Conservation (phyloP, 257 asterid species). For the Oldenlandia corymbosa region DNA sequence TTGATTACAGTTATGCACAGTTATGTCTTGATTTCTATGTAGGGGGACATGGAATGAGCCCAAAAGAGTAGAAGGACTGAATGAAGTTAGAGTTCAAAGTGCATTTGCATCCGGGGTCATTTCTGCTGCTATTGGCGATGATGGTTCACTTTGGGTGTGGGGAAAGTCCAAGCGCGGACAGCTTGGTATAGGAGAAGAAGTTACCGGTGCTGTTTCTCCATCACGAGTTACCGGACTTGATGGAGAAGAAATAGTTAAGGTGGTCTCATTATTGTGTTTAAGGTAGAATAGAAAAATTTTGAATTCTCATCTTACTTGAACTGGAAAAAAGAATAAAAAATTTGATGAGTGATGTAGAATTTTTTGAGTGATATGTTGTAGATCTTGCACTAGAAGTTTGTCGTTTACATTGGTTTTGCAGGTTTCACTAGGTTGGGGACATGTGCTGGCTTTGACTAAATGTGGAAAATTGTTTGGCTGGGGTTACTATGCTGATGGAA, state of each 20-base stretch:
- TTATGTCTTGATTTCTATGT: slow-evolving; percentile 3
- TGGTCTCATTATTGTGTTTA: slow-evolving; percentile 42
- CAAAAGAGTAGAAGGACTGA: slow-evolving; percentile 58
- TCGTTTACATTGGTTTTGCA: slow-evolving; percentile 30
- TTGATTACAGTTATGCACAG: too few species aligned
- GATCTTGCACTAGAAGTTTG: slow-evolving; percentile 16
- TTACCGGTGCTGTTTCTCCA: slow-evolving; percentile 55
- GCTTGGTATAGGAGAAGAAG: slow-evolving; percentile 66
- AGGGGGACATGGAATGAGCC: slow-evolving; percentile 82
- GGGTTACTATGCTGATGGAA: slow-evolving; percentile 98
- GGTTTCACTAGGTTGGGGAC: slow-evolving; percentile 98
- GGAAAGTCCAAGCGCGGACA: slow-evolving; percentile 96
- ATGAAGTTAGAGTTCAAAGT: slow-evolving; percentile 47
- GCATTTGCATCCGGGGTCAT: slow-evolving; percentile 84
- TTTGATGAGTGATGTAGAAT: too few species aligned
- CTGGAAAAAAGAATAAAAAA: neutral
- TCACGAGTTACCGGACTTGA: slow-evolving; percentile 60
- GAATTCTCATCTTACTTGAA: neutral
- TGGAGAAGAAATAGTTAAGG: slow-evolving; percentile 80
- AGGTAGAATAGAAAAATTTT: slow-evolving; percentile 38
- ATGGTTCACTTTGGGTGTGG: slow-evolving; percentile 95
- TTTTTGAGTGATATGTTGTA: neutral
- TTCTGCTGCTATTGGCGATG: slow-evolving; percentile 75
- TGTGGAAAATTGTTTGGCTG: slow-evolving; percentile 84
- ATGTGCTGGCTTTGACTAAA: slow-evolving; percentile 75